Base-by-base conservation (phyloP, 2,329 filamentous ascomycete genomes). In the Fusarium sororula region DNA sequence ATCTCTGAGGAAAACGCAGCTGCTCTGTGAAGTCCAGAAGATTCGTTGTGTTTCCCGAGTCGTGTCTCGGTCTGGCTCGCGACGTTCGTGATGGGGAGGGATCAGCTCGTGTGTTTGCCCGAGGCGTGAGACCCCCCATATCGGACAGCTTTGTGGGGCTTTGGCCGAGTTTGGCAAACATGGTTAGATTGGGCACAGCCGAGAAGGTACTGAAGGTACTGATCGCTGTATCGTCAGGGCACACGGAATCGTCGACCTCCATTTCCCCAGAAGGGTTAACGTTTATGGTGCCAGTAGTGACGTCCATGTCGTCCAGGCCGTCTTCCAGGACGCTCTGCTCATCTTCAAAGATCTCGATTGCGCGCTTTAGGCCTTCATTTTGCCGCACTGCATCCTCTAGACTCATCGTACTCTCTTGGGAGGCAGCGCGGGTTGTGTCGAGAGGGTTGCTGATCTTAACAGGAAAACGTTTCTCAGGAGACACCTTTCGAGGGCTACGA, bases 161-260 rank as follows among this genome's bases (percentile, higher is more conserved):
- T 70, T 92, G 90, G 63, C 91, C 90, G 62, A 96, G 84, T 72
- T 91, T 91, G 14, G 94, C 92, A 78, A 97, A 94, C 78, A 92
- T 91, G 26, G 94, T 96, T 90, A 96, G 90, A 77, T 96, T 94
- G 11, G 94, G 94, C 61, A 98, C 90, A 14, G 94, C 94, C 3
- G 96, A 98, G 82, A 98, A 98, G 18, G 89, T 91, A 85, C 94
- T 98, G 80, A 97, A 93, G 7, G 92, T 92, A 87, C 94, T 98
- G 82, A 94, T 87, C 89, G 92, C 84, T 50, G 91, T 93, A 75
- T 94, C 92, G 74, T 94, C 92, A 4, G 87, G 89, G 48, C 88
- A 85, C n/a, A 82, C 78, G 42, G 85, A 83, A 50, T 82, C 81
- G 22, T 82, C 79, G 55, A 82, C 78, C 17, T 80, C 77, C 54